Conservation (phyloP, 768 basidiomycete species). For the Leccinum boreale region DNA sequence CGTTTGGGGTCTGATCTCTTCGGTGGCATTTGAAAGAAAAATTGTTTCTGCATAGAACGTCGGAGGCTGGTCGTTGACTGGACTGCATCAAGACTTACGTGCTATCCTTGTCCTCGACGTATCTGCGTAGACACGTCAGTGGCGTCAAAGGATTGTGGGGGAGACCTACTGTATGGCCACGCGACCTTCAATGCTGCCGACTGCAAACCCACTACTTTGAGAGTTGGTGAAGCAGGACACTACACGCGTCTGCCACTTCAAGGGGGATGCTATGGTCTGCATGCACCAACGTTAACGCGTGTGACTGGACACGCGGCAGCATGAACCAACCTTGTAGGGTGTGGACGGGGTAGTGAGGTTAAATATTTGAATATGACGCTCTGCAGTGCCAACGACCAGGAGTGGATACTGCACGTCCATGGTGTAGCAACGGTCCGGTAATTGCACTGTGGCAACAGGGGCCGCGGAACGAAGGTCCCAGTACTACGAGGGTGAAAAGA, state of each 20-base stretch:
- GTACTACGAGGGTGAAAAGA: slow-evolving; percentile 53
- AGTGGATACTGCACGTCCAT: slow-evolving; percentile 80
- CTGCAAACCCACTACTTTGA: slow-evolving; percentile 66
- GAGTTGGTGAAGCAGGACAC: slow-evolving; percentile 79
- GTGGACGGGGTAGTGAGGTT: slow-evolving; percentile 80
- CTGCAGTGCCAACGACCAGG: slow-evolving; percentile 91
- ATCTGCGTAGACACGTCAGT: slow-evolving; percentile 42
- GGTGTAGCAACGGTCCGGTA: slow-evolving; percentile 90
- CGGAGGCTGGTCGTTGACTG: neutral
- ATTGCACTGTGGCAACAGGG: slow-evolving; percentile 72
- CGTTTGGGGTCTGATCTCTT: slow-evolving; percentile 49
- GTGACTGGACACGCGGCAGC: slow-evolving; percentile 2
- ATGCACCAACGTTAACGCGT: slow-evolving; percentile 1
- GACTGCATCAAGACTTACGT: slow-evolving; percentile 40
- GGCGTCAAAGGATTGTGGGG: neutral
- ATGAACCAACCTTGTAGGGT: slow-evolving; percentile 62
- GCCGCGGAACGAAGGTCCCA: slow-evolving; percentile 84
- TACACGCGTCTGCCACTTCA: slow-evolving; percentile 93
- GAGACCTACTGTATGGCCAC: slow-evolving; percentile 89
- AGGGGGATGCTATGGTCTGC: slow-evolving; percentile 77
- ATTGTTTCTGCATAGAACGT: slow-evolving; percentile 49
- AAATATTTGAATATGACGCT: slow-evolving; percentile 87
- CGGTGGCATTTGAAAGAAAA: slow-evolving; percentile 89
- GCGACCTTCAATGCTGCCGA: slow-evolving; percentile 86
- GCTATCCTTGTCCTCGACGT: slow-evolving; percentile 81